A percentile compares a stretch with the other conserved stretches of the same genome.
These are phyloP conservation scores for Exophiala dermatitidis DNA, from an alignment of 2,329 filamentous ascomycete genomes.

Conservation along the genomic window DNA sequence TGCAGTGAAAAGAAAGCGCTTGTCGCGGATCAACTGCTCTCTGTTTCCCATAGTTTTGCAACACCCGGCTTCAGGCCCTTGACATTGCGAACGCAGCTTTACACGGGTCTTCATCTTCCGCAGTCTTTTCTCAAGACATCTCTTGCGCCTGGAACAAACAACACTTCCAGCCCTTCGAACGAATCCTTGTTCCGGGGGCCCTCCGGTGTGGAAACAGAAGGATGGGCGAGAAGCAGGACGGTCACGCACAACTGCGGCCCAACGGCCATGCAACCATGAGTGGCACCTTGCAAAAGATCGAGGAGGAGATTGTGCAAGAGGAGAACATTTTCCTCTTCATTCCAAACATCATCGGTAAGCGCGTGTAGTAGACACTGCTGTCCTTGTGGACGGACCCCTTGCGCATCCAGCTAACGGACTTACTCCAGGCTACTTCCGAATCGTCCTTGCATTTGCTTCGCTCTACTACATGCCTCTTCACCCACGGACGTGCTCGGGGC, in stretches of 20 bases:
- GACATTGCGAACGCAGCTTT: background rate
- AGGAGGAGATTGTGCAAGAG: conserved; percentile 34
- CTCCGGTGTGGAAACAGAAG: background rate
- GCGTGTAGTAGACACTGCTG: background rate
- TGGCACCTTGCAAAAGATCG: conserved; percentile 28
- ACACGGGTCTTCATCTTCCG: background rate
- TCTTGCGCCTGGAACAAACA: too few relatives aligned
- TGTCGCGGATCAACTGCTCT: background rate
- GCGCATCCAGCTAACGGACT: background rate
- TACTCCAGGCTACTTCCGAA: conserved; percentile 63
- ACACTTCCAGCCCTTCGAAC: background rate
- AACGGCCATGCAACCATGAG: conserved; percentile 33
- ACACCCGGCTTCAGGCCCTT: background rate
- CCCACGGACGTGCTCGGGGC: conserved; percentile 32
- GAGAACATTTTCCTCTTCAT: conserved; percentile 80
- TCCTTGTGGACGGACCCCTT: background rate
- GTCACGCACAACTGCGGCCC: conserved; percentile 12
- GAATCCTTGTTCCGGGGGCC: background rate
- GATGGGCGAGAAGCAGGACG: conserved; percentile 13
- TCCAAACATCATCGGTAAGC: conserved; percentile 72
- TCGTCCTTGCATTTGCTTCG: conserved; percentile 77
- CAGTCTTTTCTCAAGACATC: background rate
- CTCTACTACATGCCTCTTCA: conserved; percentile 99
- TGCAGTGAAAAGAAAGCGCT: too few relatives aligned
- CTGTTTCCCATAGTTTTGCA: background rate